Evolutionary conservation across 2,329 filamentous ascomycete genomes (phyloP).

Genomic region (Trichoderma hamatum): DNA sequence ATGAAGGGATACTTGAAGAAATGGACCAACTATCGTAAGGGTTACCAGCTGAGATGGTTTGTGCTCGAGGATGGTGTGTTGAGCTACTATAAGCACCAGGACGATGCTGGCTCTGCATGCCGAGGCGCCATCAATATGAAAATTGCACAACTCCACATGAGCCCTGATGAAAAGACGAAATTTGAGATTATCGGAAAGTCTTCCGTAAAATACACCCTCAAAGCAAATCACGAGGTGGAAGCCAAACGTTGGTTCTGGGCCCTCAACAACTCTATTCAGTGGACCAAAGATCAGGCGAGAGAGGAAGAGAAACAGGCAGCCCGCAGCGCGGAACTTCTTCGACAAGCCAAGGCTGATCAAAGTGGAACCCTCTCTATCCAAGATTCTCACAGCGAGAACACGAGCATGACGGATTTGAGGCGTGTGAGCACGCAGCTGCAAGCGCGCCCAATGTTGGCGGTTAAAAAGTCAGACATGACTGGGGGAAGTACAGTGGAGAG

Average conservation of each 20-base stretch:
- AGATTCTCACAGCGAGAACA: constrained; percentile 55
- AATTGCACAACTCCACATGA: constrained; percentile 94
- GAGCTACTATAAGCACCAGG: constrained; percentile 99
- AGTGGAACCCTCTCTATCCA: constrained; percentile 52
- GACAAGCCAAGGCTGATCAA: constrained; percentile 79
- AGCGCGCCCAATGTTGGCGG: constrained; percentile 1
- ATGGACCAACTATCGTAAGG: constrained; percentile 98
- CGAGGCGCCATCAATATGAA: constrained; percentile 98
- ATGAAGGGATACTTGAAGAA: constrained; percentile 99
- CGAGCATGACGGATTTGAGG: constrained; percentile 53
- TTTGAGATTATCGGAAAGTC: constrained; percentile 99
- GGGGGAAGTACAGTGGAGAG: constrained; percentile 53
- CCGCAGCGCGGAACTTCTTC: constrained; percentile 73
- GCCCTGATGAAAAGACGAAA: constrained; percentile 92
- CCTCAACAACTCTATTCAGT: constrained; percentile 97
- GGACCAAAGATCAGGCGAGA: constrained; percentile 94
- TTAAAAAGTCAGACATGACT: constrained; percentile 40
- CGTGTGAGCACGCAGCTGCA: constrained; percentile 43
- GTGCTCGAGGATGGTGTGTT: constrained; percentile 95
- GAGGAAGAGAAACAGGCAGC: constrained; percentile 80
- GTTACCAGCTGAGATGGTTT: constrained; percentile 97
- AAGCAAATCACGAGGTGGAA: constrained; percentile 97
- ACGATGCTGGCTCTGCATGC: constrained; percentile 93
- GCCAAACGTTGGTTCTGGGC: constrained; percentile 99
- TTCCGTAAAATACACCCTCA: constrained; percentile 96